These are phyloP conservation scores for Mycena sp. DNA, from an alignment of 1,284 basidiomycete species.

Conservation along the genomic window DNA sequence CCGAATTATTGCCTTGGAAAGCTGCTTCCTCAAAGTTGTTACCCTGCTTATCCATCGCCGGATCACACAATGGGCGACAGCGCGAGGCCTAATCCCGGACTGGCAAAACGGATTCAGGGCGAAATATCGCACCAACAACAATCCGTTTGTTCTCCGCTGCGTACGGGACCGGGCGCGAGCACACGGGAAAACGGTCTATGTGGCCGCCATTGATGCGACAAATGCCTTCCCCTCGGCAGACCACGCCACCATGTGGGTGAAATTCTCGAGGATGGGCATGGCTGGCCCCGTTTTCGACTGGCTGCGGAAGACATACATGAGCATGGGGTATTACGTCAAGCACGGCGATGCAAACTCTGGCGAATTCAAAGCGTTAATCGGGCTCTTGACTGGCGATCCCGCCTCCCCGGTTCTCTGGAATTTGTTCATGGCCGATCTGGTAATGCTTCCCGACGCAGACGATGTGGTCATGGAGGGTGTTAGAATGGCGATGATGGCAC, in stretches of 20 bases:
- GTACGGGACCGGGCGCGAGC: neutral
- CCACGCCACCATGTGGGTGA: constrained; percentile 29
- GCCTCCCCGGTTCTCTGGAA: constrained; percentile 45
- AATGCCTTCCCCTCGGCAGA: constrained; percentile 36
- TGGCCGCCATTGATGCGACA: constrained; percentile 30
- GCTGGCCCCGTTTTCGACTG: constrained; percentile 29
- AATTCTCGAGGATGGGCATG: constrained; percentile 18
- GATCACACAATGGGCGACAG: no score
- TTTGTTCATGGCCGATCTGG: constrained; percentile 35
- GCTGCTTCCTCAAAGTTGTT: no score
- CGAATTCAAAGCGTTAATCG: constrained; percentile 33
- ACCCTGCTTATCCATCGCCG: no score
- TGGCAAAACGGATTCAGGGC: no score
- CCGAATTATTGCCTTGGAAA: no score
- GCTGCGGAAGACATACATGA: constrained; percentile 26
- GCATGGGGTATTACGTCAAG: constrained; percentile 25
- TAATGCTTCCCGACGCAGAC: constrained; percentile 15
- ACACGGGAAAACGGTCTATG: constrained; percentile 18
- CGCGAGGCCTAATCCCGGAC: no score
- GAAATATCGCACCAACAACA: no score
- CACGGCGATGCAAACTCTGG: constrained; percentile 1
- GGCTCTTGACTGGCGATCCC: constrained; percentile 42
- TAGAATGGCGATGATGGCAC: constrained; percentile 1
- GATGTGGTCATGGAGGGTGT: constrained; percentile 30
- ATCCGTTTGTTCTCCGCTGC: no score